Evolutionary conservation across 345 rosid genomes (phyloP).

Genomic region (Lepidium aucheri): DNA sequence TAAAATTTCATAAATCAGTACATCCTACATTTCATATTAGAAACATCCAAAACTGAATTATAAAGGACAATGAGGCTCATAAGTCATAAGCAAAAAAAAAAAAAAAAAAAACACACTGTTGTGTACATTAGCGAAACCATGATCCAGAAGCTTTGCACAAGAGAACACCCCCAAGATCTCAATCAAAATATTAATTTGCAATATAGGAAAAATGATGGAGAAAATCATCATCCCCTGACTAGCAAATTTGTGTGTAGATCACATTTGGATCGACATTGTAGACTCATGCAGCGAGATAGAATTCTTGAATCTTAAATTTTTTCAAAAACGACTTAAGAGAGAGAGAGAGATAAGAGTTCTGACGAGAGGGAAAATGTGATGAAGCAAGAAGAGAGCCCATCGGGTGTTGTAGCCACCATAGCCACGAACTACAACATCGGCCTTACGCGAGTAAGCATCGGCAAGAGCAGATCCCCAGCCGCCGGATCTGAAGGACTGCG

Average conservation of each 20-base stretch:
- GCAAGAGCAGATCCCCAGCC: constrained; percentile 92
- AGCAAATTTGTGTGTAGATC: neutral
- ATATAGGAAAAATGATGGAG: neutral
- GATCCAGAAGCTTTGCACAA: neutral
- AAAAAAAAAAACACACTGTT: neutral
- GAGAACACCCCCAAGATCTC: neutral
- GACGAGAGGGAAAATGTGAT: constrained; percentile 66
- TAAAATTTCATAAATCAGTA: neutral
- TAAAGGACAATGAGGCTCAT: neutral
- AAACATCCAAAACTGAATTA: neutral
- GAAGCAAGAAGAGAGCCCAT: constrained; percentile 87
- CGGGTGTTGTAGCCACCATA: constrained; percentile 90
- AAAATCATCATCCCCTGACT: neutral
- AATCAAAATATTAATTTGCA: neutral
- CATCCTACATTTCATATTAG: neutral
- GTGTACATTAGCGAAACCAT: neutral
- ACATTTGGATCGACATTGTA: neutral
- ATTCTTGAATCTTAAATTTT: neutral
- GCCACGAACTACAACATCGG: constrained; percentile 82
- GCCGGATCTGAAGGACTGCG: constrained; percentile 64
- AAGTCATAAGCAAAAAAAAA: too few species aligned
- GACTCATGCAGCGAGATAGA: neutral
- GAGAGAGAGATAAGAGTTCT: neutral
- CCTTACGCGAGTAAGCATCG: constrained; percentile 80
- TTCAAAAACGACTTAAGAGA: neutral